phyloP scores from a whole-genome alignment of 2,329 filamentous ascomycete species.

The Pseudocercospora fijiensis region DNA sequence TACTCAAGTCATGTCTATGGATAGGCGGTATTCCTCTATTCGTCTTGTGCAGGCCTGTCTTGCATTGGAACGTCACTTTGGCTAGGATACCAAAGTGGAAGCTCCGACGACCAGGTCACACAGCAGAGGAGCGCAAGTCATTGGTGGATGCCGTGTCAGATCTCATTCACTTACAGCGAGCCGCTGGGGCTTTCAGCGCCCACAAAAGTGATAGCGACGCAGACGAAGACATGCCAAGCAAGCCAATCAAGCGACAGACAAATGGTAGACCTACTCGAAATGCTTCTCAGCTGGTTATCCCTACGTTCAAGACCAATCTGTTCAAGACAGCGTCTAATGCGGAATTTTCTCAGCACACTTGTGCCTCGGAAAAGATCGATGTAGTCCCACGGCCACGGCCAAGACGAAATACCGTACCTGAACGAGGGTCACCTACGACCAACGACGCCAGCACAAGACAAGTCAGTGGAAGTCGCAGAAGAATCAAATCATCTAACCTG shows the following conservation, averaged over 20 bases:
- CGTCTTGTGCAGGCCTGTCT: slow-evolving; percentile 68
- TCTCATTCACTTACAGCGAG: slow-evolving; percentile 37
- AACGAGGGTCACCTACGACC: slow-evolving; percentile 17
- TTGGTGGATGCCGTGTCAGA: slow-evolving; percentile 46
- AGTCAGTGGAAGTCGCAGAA: slow-evolving; percentile 18
- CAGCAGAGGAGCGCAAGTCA: slow-evolving; percentile 45
- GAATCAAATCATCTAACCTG: slow-evolving; percentile 63
- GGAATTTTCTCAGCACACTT: slow-evolving; percentile 20
- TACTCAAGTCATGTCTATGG: slow-evolving; percentile 49
- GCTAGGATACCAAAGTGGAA: slow-evolving; percentile 91
- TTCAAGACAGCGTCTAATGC: slow-evolving; percentile 28
- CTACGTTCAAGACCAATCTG: slow-evolving; percentile 19
- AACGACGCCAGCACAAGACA: slow-evolving; percentile 7
- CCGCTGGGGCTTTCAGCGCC: slow-evolving; percentile 30
- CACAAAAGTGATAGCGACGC: slow-evolving; percentile 45
- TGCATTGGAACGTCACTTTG: slow-evolving; percentile 80
- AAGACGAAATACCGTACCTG: slow-evolving; percentile 32
- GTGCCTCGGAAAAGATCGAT: slow-evolving; percentile 12
- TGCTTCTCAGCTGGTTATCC: slow-evolving; percentile 22
- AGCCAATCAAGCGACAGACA: slow-evolving; percentile 26
- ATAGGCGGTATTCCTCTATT: slow-evolving; percentile 72
- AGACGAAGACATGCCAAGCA: slow-evolving; percentile 44
- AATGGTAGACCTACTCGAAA: slow-evolving; percentile 26
- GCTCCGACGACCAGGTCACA: slow-evolving; percentile 61
- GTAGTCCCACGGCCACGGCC: slow-evolving; percentile 14